A percentile compares a stretch with the other conserved stretches of the same genome.
These are phyloP conservation scores for Fallopia convolvulus DNA, from an alignment of 148 eudicot species.

Conservation along the genomic window DNA sequence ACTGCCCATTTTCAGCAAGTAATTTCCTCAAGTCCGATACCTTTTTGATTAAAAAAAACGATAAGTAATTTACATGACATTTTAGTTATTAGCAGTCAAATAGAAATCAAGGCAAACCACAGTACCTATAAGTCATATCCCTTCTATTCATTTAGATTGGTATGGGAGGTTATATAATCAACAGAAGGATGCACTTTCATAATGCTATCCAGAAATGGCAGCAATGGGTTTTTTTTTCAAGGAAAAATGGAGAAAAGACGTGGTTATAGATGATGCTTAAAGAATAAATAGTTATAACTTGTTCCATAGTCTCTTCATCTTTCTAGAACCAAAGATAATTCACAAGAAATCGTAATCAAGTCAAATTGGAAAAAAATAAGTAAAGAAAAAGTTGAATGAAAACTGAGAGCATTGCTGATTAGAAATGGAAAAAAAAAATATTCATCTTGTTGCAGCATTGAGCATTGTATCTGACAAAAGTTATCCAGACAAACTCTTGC, in stretches of 20 bases:
- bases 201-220: not conserved
- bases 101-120: not conserved
- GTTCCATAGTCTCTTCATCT: not conserved
- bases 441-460: not conserved
- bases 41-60: conserved; percentile 19
- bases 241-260: not conserved
- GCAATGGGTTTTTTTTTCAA: not conserved
- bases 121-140: not conserved
- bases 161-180: not conserved
- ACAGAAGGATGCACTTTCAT: not conserved
- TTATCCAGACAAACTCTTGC: too few species aligned
- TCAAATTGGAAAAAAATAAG: not conserved
- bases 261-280: not conserved
- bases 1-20: conserved; percentile 42
- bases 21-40: conserved; percentile 64
- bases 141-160: not conserved
- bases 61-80: not conserved
- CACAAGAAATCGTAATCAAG: not conserved
- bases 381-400: not conserved
- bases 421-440: not conserved
- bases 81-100: not conserved
- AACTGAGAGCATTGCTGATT: not conserved
- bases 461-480: not conserved
- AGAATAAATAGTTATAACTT: not conserved
- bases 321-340: not conserved